phyloP scores from a whole-genome alignment of 2,329 filamentous ascomycete genomes.

The Macrophomina phaseolina region DNA sequence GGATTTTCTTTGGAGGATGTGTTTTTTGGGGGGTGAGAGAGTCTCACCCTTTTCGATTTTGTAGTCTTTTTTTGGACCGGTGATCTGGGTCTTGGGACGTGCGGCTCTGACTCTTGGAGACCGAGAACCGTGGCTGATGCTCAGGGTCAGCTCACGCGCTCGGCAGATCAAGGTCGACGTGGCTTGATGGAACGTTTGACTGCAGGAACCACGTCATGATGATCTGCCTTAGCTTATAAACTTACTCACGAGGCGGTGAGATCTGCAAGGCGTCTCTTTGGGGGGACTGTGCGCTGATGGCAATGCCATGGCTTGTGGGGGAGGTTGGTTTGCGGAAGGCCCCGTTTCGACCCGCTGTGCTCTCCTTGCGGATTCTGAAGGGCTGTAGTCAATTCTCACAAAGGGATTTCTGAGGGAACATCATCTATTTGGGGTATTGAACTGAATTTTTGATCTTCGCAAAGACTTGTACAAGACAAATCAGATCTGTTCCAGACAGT shows the following conservation, averaged over 20 bases:
- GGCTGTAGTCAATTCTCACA: too few species aligned
- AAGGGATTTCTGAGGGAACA: too few species aligned
- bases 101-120: background rate
- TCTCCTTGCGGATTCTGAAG: background rate
- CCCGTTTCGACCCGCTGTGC: background rate
- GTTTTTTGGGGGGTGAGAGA: background rate
- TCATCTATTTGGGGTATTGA: too few species aligned
- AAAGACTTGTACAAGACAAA: too few species aligned
- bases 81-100: background rate
- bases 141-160: slow-evolving; percentile 7
- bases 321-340: background rate
- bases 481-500: too few species aligned
- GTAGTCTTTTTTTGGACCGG: too few species aligned
- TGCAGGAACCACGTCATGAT: slow-evolving; percentile 7
- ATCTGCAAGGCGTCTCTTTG: background rate
- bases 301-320: background rate
- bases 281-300: background rate
- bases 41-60: background rate
- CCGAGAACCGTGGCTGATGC: background rate
- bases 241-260: background rate
- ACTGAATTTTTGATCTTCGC: too few species aligned
- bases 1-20: background rate
- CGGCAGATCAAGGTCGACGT: background rate
- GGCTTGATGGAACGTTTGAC: slow-evolving; percentile 15
- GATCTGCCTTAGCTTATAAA: background rate